These are phyloP conservation scores for Capillidium heterosporum DNA, from an alignment of 371 early-diverging fungal genomes.

Conservation along the genomic window DNA sequence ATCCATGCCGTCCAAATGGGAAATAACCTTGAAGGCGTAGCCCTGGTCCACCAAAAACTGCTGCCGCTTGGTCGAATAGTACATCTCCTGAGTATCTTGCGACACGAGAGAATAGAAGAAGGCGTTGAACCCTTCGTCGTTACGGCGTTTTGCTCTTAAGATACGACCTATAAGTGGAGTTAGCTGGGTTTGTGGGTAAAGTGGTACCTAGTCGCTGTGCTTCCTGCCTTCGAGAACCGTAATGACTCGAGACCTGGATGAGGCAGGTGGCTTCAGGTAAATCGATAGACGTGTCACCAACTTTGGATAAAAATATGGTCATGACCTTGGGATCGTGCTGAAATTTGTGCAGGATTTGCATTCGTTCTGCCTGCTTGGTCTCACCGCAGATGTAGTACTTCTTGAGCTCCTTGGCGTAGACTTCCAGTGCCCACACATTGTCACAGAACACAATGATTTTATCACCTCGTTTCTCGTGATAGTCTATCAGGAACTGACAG, in stretches of 20 bases:
- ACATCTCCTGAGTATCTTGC: conserved; percentile 99
- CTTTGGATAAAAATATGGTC: conserved; percentile 96
- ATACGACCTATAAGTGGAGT: conserved; percentile 59
- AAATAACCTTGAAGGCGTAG: conserved; percentile 94
- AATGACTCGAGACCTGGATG: conserved; percentile 98
- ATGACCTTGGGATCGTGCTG: conserved; percentile 85
- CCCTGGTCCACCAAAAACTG: conserved; percentile 99
- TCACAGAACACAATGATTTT: conserved; percentile 99
- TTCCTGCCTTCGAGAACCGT: conserved; percentile 98
- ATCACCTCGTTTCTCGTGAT: conserved; percentile 95
- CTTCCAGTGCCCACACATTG: conserved; percentile 90
- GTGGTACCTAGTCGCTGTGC: conserved; percentile 85
- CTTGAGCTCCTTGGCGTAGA: conserved; percentile 79
- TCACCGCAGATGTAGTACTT: conserved; percentile 96
- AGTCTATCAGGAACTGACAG: conserved; percentile 93
- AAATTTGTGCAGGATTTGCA: conserved; percentile 90
- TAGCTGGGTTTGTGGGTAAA: too few species aligned
- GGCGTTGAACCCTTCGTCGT: conserved; percentile 95
- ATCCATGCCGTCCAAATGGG: conserved; percentile 59
- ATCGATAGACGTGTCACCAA: conserved; percentile 99
- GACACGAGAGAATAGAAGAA: conserved; percentile 97
- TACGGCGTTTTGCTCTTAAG: conserved; percentile 93
- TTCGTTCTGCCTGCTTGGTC: conserved; percentile 89
- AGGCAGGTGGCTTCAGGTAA: conserved; percentile 99
- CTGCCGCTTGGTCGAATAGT: conserved; percentile 92